Evolutionary conservation across 1,139 yeast genomes (phyloP), one percentile per base, ranked within the genome.

Genomic region (Spathaspora sp.): DNA sequence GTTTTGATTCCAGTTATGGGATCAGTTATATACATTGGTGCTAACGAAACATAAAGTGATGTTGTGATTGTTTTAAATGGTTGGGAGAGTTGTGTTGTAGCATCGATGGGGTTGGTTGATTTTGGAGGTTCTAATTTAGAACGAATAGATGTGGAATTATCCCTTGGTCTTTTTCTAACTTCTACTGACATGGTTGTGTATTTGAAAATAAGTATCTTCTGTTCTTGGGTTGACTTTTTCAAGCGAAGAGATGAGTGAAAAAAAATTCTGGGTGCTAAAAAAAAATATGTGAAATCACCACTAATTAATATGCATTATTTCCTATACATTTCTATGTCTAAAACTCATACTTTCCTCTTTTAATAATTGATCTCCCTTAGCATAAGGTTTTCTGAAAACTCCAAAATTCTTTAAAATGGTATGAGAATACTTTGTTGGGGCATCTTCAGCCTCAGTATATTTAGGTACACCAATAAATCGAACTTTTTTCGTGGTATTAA

Each of bases 1-100:
- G 83, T 75, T 63, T 83, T 82, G 53, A 91, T 77, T 29, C 98
- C 99, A 50, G 81, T 81, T 27, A 84, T 63, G 5, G 97, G 96
- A 44, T 78, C 74, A 43, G 75, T 72, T 41, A 84, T 63, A 64
- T 82, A 87, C 50, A 82, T 72, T 45, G 99, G 98, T 9, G 98
- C 97, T 47, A 93, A 66, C 4, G 97, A 89, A 3, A 90, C 82
- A 60, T 90, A 89, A 64, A 93, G 65, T 16, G 81, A 72, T 2
- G 89, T 75, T 39, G 82, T 76, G 46, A 85, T 80, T 39, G 68
- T 72, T 56, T 81, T 83, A 69, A 87, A 89, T 61, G 95, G 86
- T 61, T 84, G 73, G 2, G 82, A 74, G 8, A 76, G 49, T 0
- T 81, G 82, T 2, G 49, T 41, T 16, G 73, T 69, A 7, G 55